Percentiles rank a stretch among this genome's conserved stretches.
phyloP scores from a whole-genome alignment of 2,329 filamentous ascomycete genomes.

The Arthrobotrys sinensis region DNA sequence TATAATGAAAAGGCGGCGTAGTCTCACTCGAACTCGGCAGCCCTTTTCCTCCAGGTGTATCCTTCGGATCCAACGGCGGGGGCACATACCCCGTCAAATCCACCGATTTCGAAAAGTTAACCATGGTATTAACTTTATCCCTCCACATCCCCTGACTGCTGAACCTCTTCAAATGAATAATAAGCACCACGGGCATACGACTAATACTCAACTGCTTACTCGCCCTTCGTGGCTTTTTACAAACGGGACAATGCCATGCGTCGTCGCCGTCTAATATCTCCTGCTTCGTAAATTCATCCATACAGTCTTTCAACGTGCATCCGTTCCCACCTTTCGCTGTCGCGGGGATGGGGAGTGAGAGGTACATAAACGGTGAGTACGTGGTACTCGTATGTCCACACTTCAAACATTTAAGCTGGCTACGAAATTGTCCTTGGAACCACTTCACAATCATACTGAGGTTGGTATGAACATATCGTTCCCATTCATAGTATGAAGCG shows the following conservation, averaged over 20 bases:
- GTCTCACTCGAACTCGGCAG: conserved; percentile 68
- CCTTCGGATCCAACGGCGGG: conserved; percentile 65
- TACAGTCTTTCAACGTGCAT: conserved; percentile 74
- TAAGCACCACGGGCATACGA: conserved; percentile 83
- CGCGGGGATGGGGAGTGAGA: conserved; percentile 69
- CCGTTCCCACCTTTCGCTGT: conserved; percentile 63
- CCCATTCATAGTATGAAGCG: conserved; percentile 83
- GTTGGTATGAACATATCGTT: conserved; percentile 78
- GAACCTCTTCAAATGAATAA: conserved; percentile 82
- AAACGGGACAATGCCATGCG: conserved; percentile 81
- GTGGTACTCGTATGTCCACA: conserved; percentile 77
- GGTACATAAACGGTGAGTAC: conserved; percentile 74
- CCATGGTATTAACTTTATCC: conserved; percentile 79
- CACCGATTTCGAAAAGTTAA: conserved; percentile 83
- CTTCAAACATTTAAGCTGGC: conserved; percentile 74
- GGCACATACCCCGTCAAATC: conserved; percentile 74
- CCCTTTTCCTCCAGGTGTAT: conserved; percentile 64
- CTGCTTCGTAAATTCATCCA: conserved; percentile 78
- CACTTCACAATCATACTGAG: conserved; percentile 83
- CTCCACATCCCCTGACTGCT: conserved; percentile 72
- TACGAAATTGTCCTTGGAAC: conserved; percentile 81
- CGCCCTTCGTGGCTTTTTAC: conserved; percentile 77
- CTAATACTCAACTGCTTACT: conserved; percentile 82
- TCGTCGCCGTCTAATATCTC: conserved; percentile 79
- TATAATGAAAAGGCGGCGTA: conserved; percentile 78